Evolutionary conservation across 2,329 filamentous ascomycete species (phyloP), one percentile per base, ranked within the genome.

Genomic region (Trichoderma sp.): DNA sequence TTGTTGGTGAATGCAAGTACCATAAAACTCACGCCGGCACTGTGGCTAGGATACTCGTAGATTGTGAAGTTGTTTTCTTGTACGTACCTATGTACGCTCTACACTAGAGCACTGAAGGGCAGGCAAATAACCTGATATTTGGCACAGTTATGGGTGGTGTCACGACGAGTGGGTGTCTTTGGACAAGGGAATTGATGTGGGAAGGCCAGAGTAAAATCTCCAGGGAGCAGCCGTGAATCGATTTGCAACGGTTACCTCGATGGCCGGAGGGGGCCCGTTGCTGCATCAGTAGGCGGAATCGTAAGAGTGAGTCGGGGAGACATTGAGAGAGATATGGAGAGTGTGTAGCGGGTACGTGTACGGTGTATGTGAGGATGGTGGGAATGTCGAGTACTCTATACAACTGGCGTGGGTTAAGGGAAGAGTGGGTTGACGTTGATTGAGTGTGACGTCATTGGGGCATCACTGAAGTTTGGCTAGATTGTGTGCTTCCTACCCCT

Each of bases 241-340:
- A 70, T 70, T 57, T n/a, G 17, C 53, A 60, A 67, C 69, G 35
- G 22, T 42, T 39, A 35, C 35, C 54, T 65, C 69, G 69, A 70
- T 70, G 67, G 19, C 27, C 67, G 59, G 50, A 29, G 50, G 22
- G 61, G 65, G 48, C 65, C 27, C 34, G 65, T 67, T 64, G 58
- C 65, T 67, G 65, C 35, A 61, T 64, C 22, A 32, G 48, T 13
- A 22, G 34, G 29, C 29, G 12, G 42, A 52, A 52, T 61, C 58
- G 13, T 12, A 15, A 37, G 4, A 37, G 22, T 50, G 13, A 50
- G 45, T 6, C 13, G 12, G 12, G 8, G 22, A 27, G 3, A 27
- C 27, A 22, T 19, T 19, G 45, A 3, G 45, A 13, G 5, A 4
- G 19, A 8, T 39, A n/a, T n/a, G n/a, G 37, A 5, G 32, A 34